phyloP scores from a whole-genome alignment of 2,329 filamentous ascomycete species.

The Nemania sp. region DNA sequence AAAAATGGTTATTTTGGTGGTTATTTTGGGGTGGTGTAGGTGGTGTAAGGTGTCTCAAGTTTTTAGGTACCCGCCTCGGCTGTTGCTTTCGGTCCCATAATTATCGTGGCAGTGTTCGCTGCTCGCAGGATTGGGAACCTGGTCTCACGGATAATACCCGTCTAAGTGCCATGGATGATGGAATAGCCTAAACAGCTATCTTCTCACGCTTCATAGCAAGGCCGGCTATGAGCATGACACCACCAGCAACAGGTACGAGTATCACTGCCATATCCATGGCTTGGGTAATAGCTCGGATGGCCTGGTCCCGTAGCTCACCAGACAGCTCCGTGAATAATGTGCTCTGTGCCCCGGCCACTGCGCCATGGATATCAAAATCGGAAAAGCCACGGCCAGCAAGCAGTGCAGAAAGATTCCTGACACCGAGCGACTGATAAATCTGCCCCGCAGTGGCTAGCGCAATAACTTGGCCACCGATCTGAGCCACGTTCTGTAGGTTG shows the following conservation, averaged over 20 bases:
- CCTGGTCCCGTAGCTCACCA: slow-evolving; percentile 33
- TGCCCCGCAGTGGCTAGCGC: slow-evolving; percentile 25
- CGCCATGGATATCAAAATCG: slow-evolving; percentile 37
- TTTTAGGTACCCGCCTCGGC: too few species aligned
- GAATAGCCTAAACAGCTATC: neutral
- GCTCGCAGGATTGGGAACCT: too few species aligned
- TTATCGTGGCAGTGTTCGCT: too few species aligned
- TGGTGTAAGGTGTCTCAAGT: too few species aligned
- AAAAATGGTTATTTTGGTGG: too few species aligned
- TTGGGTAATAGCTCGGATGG: slow-evolving; percentile 41
- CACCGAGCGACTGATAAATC: slow-evolving; percentile 28
- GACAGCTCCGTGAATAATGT: slow-evolving; percentile 37
- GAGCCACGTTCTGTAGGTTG: slow-evolving; percentile 24
- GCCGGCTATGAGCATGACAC: slow-evolving; percentile 31
- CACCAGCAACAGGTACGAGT: slow-evolving; percentile 21
- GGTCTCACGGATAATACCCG: too few species aligned
- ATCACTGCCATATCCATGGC: slow-evolving; percentile 18
- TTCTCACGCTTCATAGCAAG: neutral
- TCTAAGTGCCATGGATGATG: too few species aligned
- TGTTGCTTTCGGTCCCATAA: too few species aligned
- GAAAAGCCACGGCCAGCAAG: slow-evolving; percentile 38
- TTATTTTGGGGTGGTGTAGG: too few species aligned
- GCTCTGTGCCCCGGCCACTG: slow-evolving; percentile 42
- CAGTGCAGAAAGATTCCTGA: slow-evolving; percentile 30
- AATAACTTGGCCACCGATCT: slow-evolving; percentile 25